Evolutionary conservation across 202 grass and related monocot genomes (phyloP).

Genomic region (Carex sylvatica): DNA sequence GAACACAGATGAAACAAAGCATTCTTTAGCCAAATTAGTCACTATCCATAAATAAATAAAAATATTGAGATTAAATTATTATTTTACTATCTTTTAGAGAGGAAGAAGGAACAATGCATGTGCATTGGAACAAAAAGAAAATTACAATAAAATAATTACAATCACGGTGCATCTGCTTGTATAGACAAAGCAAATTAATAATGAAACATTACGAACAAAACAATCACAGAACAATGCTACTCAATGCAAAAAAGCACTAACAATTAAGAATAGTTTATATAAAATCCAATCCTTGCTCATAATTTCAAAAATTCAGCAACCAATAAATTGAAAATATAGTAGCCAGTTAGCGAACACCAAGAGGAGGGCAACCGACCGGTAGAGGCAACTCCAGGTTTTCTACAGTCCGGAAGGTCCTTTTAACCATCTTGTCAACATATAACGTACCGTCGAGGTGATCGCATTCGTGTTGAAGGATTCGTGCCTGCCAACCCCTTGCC

Average conservation of each 20-base stretch:
- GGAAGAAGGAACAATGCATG: not conserved
- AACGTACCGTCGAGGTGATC: constrained; percentile 91
- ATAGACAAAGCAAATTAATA: not conserved
- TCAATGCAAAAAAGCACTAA: not conserved
- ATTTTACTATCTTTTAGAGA: not conserved
- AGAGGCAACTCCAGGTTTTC: constrained; percentile 81
- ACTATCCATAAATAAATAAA: not conserved
- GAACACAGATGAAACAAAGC: not conserved
- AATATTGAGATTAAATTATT: not conserved
- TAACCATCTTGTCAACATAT: constrained; percentile 92
- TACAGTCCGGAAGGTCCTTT: constrained; percentile 74
- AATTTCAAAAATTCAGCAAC: not conserved
- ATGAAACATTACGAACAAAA: not conserved
- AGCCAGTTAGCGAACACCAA: constrained; percentile 45
- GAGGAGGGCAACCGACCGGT: constrained; percentile 53
- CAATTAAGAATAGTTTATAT: not conserved
- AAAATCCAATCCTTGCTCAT: not conserved
- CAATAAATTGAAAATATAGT: constrained; percentile 8
- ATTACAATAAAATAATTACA: not conserved
- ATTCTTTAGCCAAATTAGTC: not conserved
- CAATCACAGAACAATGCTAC: not conserved
- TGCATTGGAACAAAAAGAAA: not conserved
- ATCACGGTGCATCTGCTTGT: not conserved
- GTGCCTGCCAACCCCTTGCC: constrained; percentile 86
- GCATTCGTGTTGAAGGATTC: constrained; percentile 91